Conservation (phyloP, 2,329 filamentous ascomycete species). For the Leptographium lundbergii region DNA sequence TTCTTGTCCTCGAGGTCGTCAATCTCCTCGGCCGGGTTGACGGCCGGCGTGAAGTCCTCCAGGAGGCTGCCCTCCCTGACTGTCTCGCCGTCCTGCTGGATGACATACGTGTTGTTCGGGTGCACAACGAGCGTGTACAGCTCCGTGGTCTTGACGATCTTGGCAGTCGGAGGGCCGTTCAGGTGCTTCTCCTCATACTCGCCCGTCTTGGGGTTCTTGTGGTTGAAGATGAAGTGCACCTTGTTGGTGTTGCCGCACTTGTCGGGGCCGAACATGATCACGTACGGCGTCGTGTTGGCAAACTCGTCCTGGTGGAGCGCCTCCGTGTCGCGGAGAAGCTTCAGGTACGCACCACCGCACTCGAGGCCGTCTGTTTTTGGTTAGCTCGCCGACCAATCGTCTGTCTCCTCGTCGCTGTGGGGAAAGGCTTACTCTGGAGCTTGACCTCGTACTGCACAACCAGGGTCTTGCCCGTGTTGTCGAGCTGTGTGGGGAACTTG, state of each 20-base stretch:
- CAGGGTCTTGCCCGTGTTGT: constrained; percentile 93
- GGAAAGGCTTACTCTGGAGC: constrained; percentile 67
- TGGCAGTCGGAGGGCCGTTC: constrained; percentile 66
- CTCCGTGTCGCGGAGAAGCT: constrained; percentile 96
- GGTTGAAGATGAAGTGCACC: constrained; percentile 97
- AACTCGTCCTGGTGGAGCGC: constrained; percentile 96
- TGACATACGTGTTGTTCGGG: constrained; percentile 89
- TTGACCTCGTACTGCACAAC: constrained; percentile 99
- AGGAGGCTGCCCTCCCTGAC: constrained; percentile 83
- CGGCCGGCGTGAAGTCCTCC: constrained; percentile 83
- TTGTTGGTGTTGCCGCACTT: constrained; percentile 99
- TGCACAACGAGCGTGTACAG: constrained; percentile 96
- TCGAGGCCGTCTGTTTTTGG: constrained; percentile 64
- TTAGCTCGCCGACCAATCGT: neutral
- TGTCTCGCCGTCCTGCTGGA: constrained; percentile 81
- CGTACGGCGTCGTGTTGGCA: constrained; percentile 91
- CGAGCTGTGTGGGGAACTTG: constrained; percentile 92
- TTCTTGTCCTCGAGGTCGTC: constrained; percentile 89
- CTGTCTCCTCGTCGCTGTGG: neutral
- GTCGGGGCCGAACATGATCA: constrained; percentile 99
- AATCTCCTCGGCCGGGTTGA: constrained; percentile 92
- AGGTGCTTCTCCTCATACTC: constrained; percentile 99
- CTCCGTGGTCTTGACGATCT: constrained; percentile 81
- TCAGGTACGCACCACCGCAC: constrained; percentile 97
- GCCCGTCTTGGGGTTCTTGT: constrained; percentile 99